Evolutionary conservation across 2,329 filamentous ascomycete genomes (phyloP), one percentile per base, ranked within the genome.

Genomic region (Xylaria digitata): DNA sequence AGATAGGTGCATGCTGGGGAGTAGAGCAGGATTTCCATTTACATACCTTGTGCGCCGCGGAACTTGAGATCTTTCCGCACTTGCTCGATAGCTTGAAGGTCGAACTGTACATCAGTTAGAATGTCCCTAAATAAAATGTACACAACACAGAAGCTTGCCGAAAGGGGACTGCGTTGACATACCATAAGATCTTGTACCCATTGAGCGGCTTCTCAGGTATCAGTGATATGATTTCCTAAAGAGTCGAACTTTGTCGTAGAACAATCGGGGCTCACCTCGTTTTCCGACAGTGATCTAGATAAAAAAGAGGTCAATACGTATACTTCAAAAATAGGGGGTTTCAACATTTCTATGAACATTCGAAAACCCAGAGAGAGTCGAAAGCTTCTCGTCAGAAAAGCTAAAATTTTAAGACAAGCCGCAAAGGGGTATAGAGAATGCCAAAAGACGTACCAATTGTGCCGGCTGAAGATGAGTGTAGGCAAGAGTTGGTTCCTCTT

Each of bases 41-140:
- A 19, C 52, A 55, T 76, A 56, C 75, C 75, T 65, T 77, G 75
- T 13, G 74, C 75, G 55, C 75, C 76, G 64, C 93, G 89, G 84
- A 96, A 95, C 67, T 86, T 84, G 52, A 97, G 86, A 43, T 89
- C 87, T 15, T 86, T 82, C 40, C 90, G 87, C 6, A 89, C 90
- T 49, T 85, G 82, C 81, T 94, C 90, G 48, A 97, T 85, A 74
- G 89, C 88, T 66, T 89, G 83, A 58, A 97, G 84, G 73, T 96
- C 93, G 80, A 94, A 88, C 68, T 92, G 79, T 19, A 94, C 83
- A 8, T 17, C 8, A n/a, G 30, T 63, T 26, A 68, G 40, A 17
- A 43, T n/a, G 32, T 5, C 23, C 3, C 21, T 8, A 8, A 9
- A 23, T 2, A 19, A 15, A 15, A 19, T 34, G 8, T 2, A 26